These are phyloP conservation scores for Candida hungchunana DNA, from an alignment of 805 yeast species.

Conservation along the genomic window DNA sequence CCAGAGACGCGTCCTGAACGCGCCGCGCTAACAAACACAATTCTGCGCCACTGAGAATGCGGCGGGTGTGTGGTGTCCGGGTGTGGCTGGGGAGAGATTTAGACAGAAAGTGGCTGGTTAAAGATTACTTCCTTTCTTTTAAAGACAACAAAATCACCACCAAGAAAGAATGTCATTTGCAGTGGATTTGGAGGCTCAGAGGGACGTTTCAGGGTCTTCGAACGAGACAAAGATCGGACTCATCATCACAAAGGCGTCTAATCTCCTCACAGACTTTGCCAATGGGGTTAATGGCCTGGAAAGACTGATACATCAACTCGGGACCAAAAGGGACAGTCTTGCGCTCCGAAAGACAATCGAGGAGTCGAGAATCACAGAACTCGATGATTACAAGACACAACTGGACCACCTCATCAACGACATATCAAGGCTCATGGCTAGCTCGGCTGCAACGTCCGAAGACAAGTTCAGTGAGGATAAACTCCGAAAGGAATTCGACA, in stretches of 20 bases:
- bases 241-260: slow-evolving; percentile 26
- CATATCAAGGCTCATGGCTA: slow-evolving; percentile 21
- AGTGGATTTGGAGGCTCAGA: slow-evolving; percentile 30
- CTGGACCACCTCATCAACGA: slow-evolving; percentile 31
- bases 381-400: slow-evolving; percentile 27
- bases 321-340: slow-evolving; percentile 40
- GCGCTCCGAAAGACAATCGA: slow-evolving; percentile 32
- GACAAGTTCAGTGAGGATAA: slow-evolving; percentile 33
- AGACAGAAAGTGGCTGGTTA: not conserved
- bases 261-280: slow-evolving; percentile 38
- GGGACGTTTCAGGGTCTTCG: not conserved
- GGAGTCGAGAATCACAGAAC: slow-evolving; percentile 14
- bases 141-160: too few relatives aligned
- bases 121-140: not conserved
- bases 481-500: slow-evolving; percentile 51
- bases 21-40: too few relatives aligned
- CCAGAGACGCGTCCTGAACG: not conserved
- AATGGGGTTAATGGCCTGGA: slow-evolving; percentile 47
- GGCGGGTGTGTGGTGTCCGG: slow-evolving; percentile 1
- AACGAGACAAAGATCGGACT: slow-evolving; percentile 17
- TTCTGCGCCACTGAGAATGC: too few relatives aligned
- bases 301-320: slow-evolving; percentile 44
- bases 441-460: slow-evolving; percentile 12
- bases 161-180: slow-evolving; percentile 24
- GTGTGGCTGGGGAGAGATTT: not conserved